Base-by-base conservation (phyloP, 2,329 filamentous ascomycete genomes). In the Elsinoe perseae region DNA sequence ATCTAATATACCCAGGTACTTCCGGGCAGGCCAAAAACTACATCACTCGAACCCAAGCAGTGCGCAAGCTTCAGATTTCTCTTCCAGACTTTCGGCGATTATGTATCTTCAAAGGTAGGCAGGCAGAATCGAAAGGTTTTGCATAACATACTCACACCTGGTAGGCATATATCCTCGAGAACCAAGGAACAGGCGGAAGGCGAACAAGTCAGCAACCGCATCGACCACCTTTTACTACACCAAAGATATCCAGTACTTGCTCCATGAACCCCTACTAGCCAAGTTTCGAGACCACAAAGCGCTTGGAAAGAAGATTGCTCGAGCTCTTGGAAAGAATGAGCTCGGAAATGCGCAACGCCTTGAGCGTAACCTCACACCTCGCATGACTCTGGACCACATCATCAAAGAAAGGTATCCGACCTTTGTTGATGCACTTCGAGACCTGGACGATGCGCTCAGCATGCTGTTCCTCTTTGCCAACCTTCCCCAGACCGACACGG, bases 381-480 rank as follows among this genome's bases (percentile, higher is more conserved):
- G 85, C 68, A 87, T 97, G 73, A 91, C 88, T 58, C 83, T 98
- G 65, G 90, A 98, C 70, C 91, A 98, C 76, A 88, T 98, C 69
- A 89, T 98, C 69, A 91, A 95, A 71, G 93, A 98, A 78, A 87
- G 93, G 69, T 98, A 98, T 72, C 93, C 93, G 50, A 96, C 93
- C 50, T 98, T 98, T 70, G 81, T 91, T 62, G 93, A 98, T 72
- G 91, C 93, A 52, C 75, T 98, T 63, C 82, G 93, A 69, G 93
- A 98, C 69, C 81, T 98, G 50, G 93, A 98, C 73, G 93, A 98
- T 78, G 95, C 91, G 62, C 76, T 98, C 58, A 96, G 90, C 43
- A 92, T 98, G 84, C 82, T 98, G 3, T 97, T 96, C 77, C 81
- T 98, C 36, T 98, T 98, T 73, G 92, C 93, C 64, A 97, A 93